Base-by-base conservation (phyloP, 2,329 filamentous ascomycete genomes). In the Pyricularia pennisetigena region DNA sequence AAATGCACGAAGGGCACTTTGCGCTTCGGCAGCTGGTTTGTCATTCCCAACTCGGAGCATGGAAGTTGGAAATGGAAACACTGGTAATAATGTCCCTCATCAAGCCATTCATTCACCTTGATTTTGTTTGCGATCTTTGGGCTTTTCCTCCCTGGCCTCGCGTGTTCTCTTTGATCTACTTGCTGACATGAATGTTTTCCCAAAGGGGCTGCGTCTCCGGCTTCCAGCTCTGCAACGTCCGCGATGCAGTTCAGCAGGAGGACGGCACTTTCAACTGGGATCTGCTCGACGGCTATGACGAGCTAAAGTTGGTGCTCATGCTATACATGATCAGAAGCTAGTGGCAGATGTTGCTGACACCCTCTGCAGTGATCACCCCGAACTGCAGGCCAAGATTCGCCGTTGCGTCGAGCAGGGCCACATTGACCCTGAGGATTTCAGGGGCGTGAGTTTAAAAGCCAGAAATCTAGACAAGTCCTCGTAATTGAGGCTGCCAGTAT, bases 201-300 rank as follows among this genome's bases (percentile, higher is more conserved):
- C 35, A 6, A 66, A 97, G 94, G 94, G 94, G 94, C 32, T 98
- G 94, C 74, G 87, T 94, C 49, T 97, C 93, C 20, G 93, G 93
- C 26, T 82, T 84, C 68, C 87, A 92, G 74, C 80, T 97, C 69
- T 74, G 81, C 68, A 89, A 91, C 71, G 78, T 93, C 65, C 85
- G 88, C 69, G 82, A 88, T 6, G 77, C 81, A 8, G 83, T 88
- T 70, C 80, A 79, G 24, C 72, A 79, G 49, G 78, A 77, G 12
- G 78, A 79, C n/a, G 81, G 79, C 32, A 78, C 78, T 1, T 84
- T 81, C 68, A 85, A 93, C 70, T 86, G 86, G 73, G 86, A 91
- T 63, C 79, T 85, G 69, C 82, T 97, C 68, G 92, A 97, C 75
- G 93, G 92, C 69, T 96, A 86, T 71, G 92, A 96, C 26, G 92